Conservation (phyloP, 352 stramenopile genomes). For the Phytophthora meadii region DNA sequence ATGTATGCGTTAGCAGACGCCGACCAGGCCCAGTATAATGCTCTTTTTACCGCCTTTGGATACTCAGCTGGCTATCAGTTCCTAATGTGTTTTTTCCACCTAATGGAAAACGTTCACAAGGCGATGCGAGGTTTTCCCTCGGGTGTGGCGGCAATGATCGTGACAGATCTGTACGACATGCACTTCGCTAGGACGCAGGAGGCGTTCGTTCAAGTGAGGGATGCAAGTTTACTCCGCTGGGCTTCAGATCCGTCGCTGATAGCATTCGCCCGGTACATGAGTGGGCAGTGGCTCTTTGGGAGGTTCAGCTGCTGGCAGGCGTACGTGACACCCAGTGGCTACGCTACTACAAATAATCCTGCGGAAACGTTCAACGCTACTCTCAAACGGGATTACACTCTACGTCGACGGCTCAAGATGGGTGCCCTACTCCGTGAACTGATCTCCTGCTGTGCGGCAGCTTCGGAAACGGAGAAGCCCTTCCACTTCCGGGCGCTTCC, state of each 20-base stretch:
- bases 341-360: not conserved
- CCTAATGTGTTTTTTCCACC: not conserved
- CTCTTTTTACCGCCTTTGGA: not conserved
- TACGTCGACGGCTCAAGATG: no score
- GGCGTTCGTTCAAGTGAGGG: not conserved
- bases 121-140: not conserved
- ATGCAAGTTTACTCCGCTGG: not conserved
- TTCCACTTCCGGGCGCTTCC: not conserved
- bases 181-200: not conserved
- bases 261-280: not conserved
- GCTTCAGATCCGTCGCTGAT: not conserved
- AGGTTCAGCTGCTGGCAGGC: not conserved
- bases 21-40: not conserved
- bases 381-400: not conserved
- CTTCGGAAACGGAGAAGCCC: not conserved
- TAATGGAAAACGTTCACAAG: not conserved
- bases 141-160: not conserved
- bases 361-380: not conserved
- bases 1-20: not conserved
- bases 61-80: no score
- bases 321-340: not conserved
- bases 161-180: not conserved
- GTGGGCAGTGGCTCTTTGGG: no score
- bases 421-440: no score
- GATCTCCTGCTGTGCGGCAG: no score